These are phyloP conservation scores for Colletotrichum incanum DNA, from an alignment of 2,329 filamentous ascomycete species.

Conservation along the genomic window DNA sequence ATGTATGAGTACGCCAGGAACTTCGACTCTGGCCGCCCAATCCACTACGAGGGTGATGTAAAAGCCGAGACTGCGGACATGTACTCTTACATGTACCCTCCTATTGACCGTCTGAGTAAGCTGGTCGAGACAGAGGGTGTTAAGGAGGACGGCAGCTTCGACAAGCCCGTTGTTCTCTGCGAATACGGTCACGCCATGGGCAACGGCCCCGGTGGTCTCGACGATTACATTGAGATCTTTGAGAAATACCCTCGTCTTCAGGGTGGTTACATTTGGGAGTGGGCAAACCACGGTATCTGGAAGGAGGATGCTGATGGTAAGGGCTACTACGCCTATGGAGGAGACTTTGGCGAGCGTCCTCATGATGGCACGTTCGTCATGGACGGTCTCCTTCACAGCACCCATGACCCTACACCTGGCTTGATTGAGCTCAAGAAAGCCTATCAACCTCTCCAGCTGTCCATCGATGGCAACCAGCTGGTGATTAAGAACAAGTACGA, in stretches of 20 bases:
- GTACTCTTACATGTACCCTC: slow-evolving; percentile 78
- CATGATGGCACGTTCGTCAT: slow-evolving; percentile 75
- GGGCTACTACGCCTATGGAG: slow-evolving; percentile 72
- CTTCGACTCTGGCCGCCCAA: slow-evolving; percentile 70
- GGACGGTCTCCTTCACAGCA: slow-evolving; percentile 70
- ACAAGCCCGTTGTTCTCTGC: slow-evolving; percentile 73
- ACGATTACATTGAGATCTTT: slow-evolving; percentile 79
- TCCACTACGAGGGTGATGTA: slow-evolving; percentile 79
- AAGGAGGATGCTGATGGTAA: slow-evolving; percentile 60
- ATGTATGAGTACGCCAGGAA: slow-evolving; percentile 77
- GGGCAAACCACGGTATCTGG: slow-evolving; percentile 74
- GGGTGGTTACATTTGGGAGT: slow-evolving; percentile 79
- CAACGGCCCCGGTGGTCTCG: slow-evolving; percentile 79
- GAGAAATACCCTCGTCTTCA: slow-evolving; percentile 73
- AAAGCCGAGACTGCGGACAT: slow-evolving; percentile 75
- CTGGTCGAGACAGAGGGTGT: slow-evolving; percentile 62
- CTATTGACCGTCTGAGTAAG: slow-evolving; percentile 65
- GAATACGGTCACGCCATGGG: slow-evolving; percentile 79
- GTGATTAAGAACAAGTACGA: slow-evolving; percentile 62
- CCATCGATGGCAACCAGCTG: slow-evolving; percentile 55
- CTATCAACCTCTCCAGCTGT: slow-evolving; percentile 67
- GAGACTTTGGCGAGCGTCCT: slow-evolving; percentile 74
- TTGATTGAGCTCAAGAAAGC: slow-evolving; percentile 71
- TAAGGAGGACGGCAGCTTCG: slow-evolving; percentile 58
- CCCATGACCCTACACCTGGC: slow-evolving; percentile 71